Evolutionary conservation across 1,284 basidiomycete genomes (phyloP), one percentile per base, ranked within the genome.

Genomic region (Cutaneotrichosporon curvatum): DNA sequence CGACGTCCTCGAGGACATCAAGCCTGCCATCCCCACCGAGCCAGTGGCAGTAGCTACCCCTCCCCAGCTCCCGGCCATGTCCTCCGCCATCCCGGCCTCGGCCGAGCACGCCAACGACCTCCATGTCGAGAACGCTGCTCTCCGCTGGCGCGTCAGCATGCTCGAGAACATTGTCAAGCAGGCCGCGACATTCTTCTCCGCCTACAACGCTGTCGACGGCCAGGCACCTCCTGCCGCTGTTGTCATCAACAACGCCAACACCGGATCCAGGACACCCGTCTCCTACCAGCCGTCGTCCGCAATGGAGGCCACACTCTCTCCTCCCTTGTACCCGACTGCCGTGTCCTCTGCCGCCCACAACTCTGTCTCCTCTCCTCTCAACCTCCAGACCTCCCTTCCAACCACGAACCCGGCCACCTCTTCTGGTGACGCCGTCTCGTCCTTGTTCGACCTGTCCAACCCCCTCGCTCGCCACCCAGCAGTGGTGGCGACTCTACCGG

Each of bases 401-500:
- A 37, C 28, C 40, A 40, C 22, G 35, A 28, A 30, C 42, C 45
- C 44, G 36, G 23, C 46, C 12, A 21, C 28, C 33, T 11, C 37
- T 23, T 31, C 46, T 37, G 45, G 47, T 37, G 51, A 58, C 39
- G 41, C 44, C 25, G 43, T 48, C 37, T 42, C 45, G 48, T 54
- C 53, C 46, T 48, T 43, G 23, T 34, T 54, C 48, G 32, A 58
- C 45, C 44, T 52, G 43, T 57, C 55, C 52, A 61, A 48, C 46
- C 57, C 61, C 56, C 49, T 67, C 65, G 61, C 67, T 69, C 58
- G 67, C 67, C 53, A 48, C 61, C 63, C 67, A 66, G 67, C 67
- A 68, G 67, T 49, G 63, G 61, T 70, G 67, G 67, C 61, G 65
- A 65, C 63, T 53, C 37, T 40, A 48, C 25, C 45, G 43, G 42